These are phyloP conservation scores for Alternaria atra DNA, from an alignment of 2,329 filamentous ascomycete genomes.

Conservation along the genomic window DNA sequence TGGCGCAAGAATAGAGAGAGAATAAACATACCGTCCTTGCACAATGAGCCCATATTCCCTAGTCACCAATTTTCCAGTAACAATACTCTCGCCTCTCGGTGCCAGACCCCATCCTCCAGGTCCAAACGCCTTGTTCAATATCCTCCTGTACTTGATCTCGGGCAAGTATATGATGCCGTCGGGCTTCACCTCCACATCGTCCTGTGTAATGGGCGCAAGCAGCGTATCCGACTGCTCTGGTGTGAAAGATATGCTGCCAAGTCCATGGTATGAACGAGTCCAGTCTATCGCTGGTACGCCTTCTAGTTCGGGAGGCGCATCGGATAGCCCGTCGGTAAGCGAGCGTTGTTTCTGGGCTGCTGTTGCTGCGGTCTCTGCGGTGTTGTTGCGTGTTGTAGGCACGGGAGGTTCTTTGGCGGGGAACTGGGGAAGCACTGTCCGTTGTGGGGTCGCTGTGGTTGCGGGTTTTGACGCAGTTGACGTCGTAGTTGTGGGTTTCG, in stretches of 20 bases:
- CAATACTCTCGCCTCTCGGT: conserved; percentile 83
- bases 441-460: conserved; percentile 28
- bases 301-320: conserved; percentile 60
- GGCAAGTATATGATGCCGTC: conserved; percentile 96
- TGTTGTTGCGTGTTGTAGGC: conserved; percentile 42
- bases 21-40: conserved; percentile 78
- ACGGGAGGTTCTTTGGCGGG: conserved; percentile 46
- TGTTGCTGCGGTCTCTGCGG: conserved; percentile 35
- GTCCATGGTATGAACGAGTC: conserved; percentile 83
- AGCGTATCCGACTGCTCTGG: conserved; percentile 74
- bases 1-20: background rate
- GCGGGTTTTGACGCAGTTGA: conserved; percentile 22
- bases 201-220: conserved; percentile 69
- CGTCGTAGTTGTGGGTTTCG: conserved; percentile 23
- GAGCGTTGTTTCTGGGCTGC: conserved; percentile 48
- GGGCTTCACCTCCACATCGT: conserved; percentile 95
- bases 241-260: conserved; percentile 75
- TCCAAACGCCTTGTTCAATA: conserved; percentile 89
- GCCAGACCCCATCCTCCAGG: conserved; percentile 96
- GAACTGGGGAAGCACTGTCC: conserved; percentile 40
- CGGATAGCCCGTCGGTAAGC: conserved; percentile 59
- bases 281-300: conserved; percentile 74
- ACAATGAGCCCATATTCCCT: conserved; percentile 93
- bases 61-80: conserved; percentile 82
- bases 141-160: conserved; percentile 96